Evolutionary conservation across 2,329 filamentous ascomycete genomes (phyloP).

Genomic region (Penicillium sp.): DNA sequence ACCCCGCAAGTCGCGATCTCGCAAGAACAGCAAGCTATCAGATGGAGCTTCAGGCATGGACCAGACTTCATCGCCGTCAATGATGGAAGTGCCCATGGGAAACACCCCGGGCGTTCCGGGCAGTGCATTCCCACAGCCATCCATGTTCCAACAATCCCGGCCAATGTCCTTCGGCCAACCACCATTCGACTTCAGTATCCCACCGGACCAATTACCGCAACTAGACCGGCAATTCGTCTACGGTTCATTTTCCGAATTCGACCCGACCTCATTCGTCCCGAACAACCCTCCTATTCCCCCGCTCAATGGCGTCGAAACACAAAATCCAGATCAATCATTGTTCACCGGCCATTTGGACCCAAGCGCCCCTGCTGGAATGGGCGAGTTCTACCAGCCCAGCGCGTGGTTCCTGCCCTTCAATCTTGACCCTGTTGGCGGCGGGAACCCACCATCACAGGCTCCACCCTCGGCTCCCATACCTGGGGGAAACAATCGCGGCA

Average conservation of each 20-base stretch:
- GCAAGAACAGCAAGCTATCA: slow-evolving; percentile 23
- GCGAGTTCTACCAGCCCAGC: slow-evolving; percentile 42
- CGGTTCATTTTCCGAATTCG: slow-evolving; percentile 56
- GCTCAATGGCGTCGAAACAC: slow-evolving; percentile 21
- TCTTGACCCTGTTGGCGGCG: slow-evolving; percentile 54
- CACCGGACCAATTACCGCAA: slow-evolving; percentile 49
- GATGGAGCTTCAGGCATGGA: slow-evolving; percentile 19
- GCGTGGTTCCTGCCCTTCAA: slow-evolving; percentile 94
- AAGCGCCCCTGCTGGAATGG: slow-evolving; percentile 28
- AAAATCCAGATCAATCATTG: slow-evolving; percentile 19
- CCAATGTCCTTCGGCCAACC: slow-evolving; percentile 25
- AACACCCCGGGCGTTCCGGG: slow-evolving; percentile 25
- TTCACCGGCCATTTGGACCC: slow-evolving; percentile 33
- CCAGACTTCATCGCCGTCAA: slow-evolving; percentile 23
- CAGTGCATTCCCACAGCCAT: slow-evolving; percentile 32
- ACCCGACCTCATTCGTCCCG: slow-evolving; percentile 34
- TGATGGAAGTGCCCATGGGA: slow-evolving; percentile 25
- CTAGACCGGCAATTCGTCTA: slow-evolving; percentile 70
- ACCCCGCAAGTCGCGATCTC: slow-evolving; percentile 36
- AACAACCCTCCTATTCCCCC: slow-evolving; percentile 24
- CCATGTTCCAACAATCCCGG: slow-evolving; percentile 26
- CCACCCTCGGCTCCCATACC: slow-evolving; percentile 9
- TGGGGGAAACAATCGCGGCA: slow-evolving; percentile 6
- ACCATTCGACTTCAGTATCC: slow-evolving; percentile 33
- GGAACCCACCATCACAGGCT: slow-evolving; percentile 5